phyloP scores from a whole-genome alignment of 768 basidiomycete species.

The Russula abietina region DNA sequence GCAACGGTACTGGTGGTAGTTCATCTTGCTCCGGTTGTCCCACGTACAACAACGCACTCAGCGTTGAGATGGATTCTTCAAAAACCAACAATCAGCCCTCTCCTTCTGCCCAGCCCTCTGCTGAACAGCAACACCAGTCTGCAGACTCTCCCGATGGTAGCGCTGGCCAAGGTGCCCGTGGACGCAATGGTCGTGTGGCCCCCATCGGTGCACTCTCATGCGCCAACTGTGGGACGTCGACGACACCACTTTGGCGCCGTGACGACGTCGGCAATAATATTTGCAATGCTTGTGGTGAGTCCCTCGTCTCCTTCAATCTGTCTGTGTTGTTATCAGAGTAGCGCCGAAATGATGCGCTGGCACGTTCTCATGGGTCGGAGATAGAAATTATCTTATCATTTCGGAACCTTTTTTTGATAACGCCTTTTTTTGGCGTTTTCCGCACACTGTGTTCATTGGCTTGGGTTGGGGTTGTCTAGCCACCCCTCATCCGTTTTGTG shows the following conservation, averaged over 20 bases:
- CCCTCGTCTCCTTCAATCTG: slow-evolving; percentile 19
- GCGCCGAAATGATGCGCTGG: slow-evolving; percentile 17
- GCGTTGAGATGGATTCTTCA: slow-evolving; percentile 34
- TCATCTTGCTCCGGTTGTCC: slow-evolving; percentile 93
- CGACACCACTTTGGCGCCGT: slow-evolving; percentile 84
- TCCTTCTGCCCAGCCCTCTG: slow-evolving; percentile 27
- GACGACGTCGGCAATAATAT: slow-evolving; percentile 91
- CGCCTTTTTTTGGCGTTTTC: neutral
- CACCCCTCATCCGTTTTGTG: neutral
- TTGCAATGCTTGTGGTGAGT: slow-evolving; percentile 92
- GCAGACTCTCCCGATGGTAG: slow-evolving; percentile 21
- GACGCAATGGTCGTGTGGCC: slow-evolving; percentile 28
- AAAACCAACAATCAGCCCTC: slow-evolving; percentile 26
- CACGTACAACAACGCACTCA: slow-evolving; percentile 83
- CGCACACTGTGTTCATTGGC: neutral
- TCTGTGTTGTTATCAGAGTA: slow-evolving; percentile 21
- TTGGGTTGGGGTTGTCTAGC: neutral
- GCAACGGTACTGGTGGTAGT: slow-evolving; percentile 95
- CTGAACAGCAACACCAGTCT: slow-evolving; percentile 15
- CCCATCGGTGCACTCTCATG: slow-evolving; percentile 74
- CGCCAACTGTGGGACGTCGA: slow-evolving; percentile 83
- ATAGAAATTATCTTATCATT: slow-evolving; percentile 27
- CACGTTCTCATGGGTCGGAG: slow-evolving; percentile 17
- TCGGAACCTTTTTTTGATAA: slow-evolving; percentile 36
- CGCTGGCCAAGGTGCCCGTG: slow-evolving; percentile 12